Evolutionary conservation across 176 grass and related monocot genomes (phyloP).

Genomic region (Aegilops speltoides): DNA sequence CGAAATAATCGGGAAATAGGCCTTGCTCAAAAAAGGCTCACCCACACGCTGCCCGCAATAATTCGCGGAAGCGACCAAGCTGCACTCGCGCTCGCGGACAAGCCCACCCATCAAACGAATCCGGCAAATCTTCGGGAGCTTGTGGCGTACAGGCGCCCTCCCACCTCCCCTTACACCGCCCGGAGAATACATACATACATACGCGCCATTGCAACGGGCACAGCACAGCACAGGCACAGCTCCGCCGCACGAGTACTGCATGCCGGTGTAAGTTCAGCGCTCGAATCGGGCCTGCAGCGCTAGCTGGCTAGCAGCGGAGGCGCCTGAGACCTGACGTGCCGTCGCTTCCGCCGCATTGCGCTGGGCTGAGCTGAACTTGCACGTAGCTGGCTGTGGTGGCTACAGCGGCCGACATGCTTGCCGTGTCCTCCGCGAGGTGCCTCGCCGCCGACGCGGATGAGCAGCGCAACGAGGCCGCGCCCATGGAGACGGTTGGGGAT

Average conservation of each 20-base stretch:
- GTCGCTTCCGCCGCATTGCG: constrained; percentile 4
- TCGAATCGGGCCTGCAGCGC: background rate
- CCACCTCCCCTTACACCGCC: constrained; percentile 31
- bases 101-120: constrained; percentile 52
- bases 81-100: constrained; percentile 45
- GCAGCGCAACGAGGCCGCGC: background rate
- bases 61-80: constrained; percentile 52
- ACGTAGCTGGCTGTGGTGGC: background rate
- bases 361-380: background rate
- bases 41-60: constrained; percentile 65
- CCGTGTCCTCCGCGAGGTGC: constrained; percentile 44
- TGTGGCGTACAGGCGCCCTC: constrained; percentile 72
- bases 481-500: background rate
- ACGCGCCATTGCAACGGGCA: constrained; percentile 37
- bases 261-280: background rate
- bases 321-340: background rate
- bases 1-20: background rate
- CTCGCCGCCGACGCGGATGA: constrained; percentile 13
- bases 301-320: background rate
- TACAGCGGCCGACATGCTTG: constrained; percentile 34
- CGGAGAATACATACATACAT: constrained; percentile 33
- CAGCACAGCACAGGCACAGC: background rate
- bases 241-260: background rate
- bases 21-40: constrained; percentile 46
- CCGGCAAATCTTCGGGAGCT: constrained; percentile 60